Percentiles rank a stretch among this genome's conserved stretches.
phyloP scores from a whole-genome alignment of 1,284 basidiomycete genomes.

The Moesziomyces globuligerus region DNA sequence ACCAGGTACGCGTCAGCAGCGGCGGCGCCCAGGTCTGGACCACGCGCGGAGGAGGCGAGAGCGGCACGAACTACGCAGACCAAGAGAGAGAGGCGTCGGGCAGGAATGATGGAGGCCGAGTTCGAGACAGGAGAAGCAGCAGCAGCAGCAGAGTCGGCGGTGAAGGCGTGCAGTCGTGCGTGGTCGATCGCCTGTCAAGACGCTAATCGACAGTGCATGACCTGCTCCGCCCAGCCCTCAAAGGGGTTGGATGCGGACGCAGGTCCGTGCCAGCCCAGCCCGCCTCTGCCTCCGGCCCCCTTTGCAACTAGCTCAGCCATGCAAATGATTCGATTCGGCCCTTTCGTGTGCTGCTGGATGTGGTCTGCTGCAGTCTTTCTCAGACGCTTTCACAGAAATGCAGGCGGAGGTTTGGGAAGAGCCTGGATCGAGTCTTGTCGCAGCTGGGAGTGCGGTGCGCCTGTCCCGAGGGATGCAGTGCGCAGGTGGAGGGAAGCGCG shows the following conservation, averaged over 20 bases:
- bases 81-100: neutral
- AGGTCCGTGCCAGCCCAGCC: too few species aligned
- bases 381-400: neutral
- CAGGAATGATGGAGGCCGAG: neutral
- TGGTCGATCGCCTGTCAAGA: neutral
- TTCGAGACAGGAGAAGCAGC: slow-evolving; percentile 1
- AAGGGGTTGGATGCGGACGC: neutral
- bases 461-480: neutral
- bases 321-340: too few species aligned
- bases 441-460: too few species aligned
- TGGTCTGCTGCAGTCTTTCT: too few species aligned
- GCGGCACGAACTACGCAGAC: neutral
- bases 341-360: too few species aligned
- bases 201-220: neutral
- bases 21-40: neutral
- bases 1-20: too few species aligned
- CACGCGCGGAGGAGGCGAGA: neutral
- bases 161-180: neutral
- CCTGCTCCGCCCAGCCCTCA: neutral
- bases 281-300: too few species aligned
- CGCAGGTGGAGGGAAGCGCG: neutral
- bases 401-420: too few species aligned
- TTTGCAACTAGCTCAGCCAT: too few species aligned
- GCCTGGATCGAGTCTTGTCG: too few species aligned
- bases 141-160: too few species aligned